Evolutionary conservation across 768 basidiomycete genomes (phyloP).

Genomic region (Xanthoconium purpureum): DNA sequence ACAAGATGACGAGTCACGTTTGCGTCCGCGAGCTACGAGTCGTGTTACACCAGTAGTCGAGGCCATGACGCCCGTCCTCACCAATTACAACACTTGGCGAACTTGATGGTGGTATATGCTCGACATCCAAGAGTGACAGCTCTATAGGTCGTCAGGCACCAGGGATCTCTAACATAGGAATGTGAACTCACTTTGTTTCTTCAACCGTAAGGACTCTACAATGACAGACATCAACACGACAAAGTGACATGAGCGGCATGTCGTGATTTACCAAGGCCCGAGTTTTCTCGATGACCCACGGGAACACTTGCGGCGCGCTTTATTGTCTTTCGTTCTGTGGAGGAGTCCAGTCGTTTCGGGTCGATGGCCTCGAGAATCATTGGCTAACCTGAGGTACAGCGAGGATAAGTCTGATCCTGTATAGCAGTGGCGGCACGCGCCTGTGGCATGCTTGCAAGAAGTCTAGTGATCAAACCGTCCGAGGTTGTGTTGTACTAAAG

Average conservation of each 20-base stretch:
- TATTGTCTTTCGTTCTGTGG: conserved; percentile 12
- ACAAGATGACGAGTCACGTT: conserved; percentile 9
- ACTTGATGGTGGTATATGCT: conserved; percentile 4
- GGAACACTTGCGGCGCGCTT: conserved; percentile 18
- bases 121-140: conserved; percentile 3
- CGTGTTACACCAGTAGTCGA: conserved; percentile 1
- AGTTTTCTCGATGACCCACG: conserved; percentile 9
- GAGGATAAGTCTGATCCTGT: not conserved
- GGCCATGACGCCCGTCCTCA: conserved; percentile 6
- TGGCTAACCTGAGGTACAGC: conserved; percentile 17
- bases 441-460: conserved; percentile 7
- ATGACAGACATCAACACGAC: conserved; percentile 9
- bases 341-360: conserved; percentile 3
- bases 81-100: conserved; percentile 6
- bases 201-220: conserved; percentile 14
- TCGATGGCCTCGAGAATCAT: not conserved
- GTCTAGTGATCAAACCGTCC: not conserved
- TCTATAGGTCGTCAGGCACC: conserved; percentile 8
- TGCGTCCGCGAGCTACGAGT: conserved; percentile 18
- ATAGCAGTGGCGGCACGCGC: not conserved
- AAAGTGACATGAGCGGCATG: not conserved
- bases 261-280: conserved; percentile 12
- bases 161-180: not conserved
- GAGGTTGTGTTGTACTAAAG: not conserved
- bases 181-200: conserved; percentile 14